A percentile compares a stretch with the other conserved stretches of the same genome.
These are phyloP conservation scores for Rhodotorula taiwanensis DNA, from an alignment of 768 basidiomycete genomes.

Conservation along the genomic window DNA sequence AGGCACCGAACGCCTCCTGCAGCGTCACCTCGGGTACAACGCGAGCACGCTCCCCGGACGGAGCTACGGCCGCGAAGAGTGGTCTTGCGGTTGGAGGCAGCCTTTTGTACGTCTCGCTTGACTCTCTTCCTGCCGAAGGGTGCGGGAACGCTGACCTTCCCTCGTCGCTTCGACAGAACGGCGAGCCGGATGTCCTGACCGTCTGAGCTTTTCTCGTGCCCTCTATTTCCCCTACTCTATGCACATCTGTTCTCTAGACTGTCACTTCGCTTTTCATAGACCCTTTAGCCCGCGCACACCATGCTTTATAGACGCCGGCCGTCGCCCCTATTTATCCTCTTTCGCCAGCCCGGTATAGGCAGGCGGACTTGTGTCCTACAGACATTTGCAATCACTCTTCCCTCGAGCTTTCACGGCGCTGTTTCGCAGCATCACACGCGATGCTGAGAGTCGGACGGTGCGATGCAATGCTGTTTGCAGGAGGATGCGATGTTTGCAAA, in stretches of 20 bases:
- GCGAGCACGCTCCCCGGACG: slow-evolving; percentile 25
- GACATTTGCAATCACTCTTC: too few relatives aligned
- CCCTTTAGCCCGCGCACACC: too few relatives aligned
- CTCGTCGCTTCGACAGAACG: background rate
- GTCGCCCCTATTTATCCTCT: too few relatives aligned
- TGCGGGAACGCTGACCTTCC: background rate
- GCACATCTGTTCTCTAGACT: background rate
- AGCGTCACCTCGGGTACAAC: slow-evolving; percentile 21
- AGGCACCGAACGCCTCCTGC: slow-evolving; percentile 15
- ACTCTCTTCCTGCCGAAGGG: rapidly evolving
- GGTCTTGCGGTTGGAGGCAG: slow-evolving; percentile 27
- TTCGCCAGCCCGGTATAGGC: too few relatives aligned
- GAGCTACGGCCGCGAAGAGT: slow-evolving; percentile 27
- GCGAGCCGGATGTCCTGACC: slow-evolving; percentile 23
- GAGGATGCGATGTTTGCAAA: background rate
- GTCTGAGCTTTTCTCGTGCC: background rate
- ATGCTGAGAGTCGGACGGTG: too few relatives aligned
- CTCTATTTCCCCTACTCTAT: too few relatives aligned
- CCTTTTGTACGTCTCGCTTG: slow-evolving; percentile 17
- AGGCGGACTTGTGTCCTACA: too few relatives aligned
- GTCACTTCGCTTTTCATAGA: background rate
- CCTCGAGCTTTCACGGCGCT: too few relatives aligned
- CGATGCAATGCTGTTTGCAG: background rate
- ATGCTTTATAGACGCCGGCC: too few relatives aligned
- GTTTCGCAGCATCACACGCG: too few relatives aligned